These are phyloP conservation scores for Annulohypoxylon moriforme DNA, from an alignment of 495 filamentous ascomycete species.

Conservation along the genomic window DNA sequence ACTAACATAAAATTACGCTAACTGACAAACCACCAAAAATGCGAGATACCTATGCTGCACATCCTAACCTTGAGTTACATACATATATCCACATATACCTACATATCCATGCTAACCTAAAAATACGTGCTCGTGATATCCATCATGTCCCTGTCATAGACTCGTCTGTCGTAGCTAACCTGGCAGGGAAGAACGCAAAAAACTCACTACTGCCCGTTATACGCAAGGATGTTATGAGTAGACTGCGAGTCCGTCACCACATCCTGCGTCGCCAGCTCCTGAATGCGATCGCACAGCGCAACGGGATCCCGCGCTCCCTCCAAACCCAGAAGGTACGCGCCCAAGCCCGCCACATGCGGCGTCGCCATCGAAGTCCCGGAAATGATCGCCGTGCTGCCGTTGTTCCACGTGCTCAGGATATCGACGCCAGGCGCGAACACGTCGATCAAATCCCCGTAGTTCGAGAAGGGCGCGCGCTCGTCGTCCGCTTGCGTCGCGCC, in stretches of 20 bases:
- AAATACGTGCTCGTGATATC: slow-evolving; percentile 6
- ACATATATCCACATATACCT: background rate
- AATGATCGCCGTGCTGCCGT: slow-evolving; percentile 54
- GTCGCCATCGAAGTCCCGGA: slow-evolving; percentile 66
- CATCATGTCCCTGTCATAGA: background rate
- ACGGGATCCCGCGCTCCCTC: slow-evolving; percentile 46
- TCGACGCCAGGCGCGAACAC: slow-evolving; percentile 56
- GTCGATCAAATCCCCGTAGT: slow-evolving; percentile 64
- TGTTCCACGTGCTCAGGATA: slow-evolving; percentile 50
- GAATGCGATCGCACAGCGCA: slow-evolving; percentile 48
- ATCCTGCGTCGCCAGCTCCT: slow-evolving; percentile 47
- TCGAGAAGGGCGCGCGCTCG: slow-evolving; percentile 62
- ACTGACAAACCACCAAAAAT: slow-evolving; percentile 9
- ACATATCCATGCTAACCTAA: slow-evolving; percentile 11
- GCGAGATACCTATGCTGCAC: slow-evolving; percentile 15
- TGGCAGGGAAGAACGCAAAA: too few species aligned
- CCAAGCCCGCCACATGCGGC: slow-evolving; percentile 63
- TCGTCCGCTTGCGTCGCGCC: slow-evolving; percentile 58
- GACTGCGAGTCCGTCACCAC: slow-evolving; percentile 39
- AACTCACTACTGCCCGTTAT: slow-evolving; percentile 44
- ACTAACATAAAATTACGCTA: slow-evolving; percentile 3
- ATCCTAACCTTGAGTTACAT: slow-evolving; percentile 14
- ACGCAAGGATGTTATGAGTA: slow-evolving; percentile 45
- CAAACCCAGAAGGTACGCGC: slow-evolving; percentile 58
- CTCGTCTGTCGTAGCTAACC: background rate